Percentiles rank a stretch among this genome's conserved stretches.
Evolutionary conservation across 345 rosid species (phyloP).

Genomic region (Eutrema yunnanense): DNA sequence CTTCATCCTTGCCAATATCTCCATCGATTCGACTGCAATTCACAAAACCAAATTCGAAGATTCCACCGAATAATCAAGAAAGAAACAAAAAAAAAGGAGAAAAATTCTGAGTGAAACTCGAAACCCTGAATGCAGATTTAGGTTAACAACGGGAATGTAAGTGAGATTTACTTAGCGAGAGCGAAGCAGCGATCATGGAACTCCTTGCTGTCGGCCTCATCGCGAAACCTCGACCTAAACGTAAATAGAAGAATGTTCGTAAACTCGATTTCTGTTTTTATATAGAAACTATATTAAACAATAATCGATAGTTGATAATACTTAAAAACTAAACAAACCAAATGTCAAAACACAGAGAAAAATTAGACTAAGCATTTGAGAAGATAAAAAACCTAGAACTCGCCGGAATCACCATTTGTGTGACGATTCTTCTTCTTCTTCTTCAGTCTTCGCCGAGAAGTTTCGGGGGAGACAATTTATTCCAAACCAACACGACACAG

Average conservation of each 20-base stretch:
- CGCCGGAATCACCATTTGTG: conserved; percentile 12
- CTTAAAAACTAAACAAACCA: background rate
- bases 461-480: background rate
- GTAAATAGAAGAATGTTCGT: background rate
- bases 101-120: background rate
- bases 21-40: conserved; percentile 68
- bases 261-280: background rate
- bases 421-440: background rate
- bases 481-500: background rate
- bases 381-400: background rate
- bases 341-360: background rate
- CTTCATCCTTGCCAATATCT: conserved; percentile 55
- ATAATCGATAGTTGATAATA: background rate
- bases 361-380: background rate
- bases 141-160: background rate
- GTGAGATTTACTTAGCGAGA: conserved; percentile 49
- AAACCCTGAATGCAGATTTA: background rate
- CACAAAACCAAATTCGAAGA: background rate
- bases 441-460: conserved; percentile 4
- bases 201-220: background rate
- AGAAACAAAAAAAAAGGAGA: background rate
- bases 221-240: background rate
- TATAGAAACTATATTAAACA: background rate
- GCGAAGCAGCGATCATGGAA: conserved; percentile 35
- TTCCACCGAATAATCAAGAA: background rate